Evolutionary conservation across 1,139 yeast genomes (phyloP).

Genomic region (Chernovozyma sophiae-reginae): DNA sequence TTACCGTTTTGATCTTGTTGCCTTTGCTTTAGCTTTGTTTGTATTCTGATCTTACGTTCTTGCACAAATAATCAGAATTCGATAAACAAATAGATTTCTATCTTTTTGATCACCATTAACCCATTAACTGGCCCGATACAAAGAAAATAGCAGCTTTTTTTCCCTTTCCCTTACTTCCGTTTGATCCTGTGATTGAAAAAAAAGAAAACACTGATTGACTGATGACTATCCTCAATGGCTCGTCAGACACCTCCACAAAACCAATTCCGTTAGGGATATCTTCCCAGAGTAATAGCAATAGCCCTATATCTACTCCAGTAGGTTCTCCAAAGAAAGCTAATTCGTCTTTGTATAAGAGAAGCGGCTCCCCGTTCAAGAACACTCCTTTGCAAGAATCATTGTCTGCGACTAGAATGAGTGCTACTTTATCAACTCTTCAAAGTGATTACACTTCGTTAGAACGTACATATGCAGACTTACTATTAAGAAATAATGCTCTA

Average conservation of each 20-base stretch:
- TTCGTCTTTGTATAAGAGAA: neutral
- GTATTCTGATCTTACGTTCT: too few species aligned
- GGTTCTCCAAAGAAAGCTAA: slow-evolving; percentile 5
- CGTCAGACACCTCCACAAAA: neutral
- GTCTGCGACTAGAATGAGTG: slow-evolving; percentile 1
- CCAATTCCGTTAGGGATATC: slow-evolving; percentile 7
- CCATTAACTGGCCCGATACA: too few species aligned
- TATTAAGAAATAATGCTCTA: slow-evolving; percentile 19
- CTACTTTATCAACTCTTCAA: slow-evolving; percentile 5
- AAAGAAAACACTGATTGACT: neutral
- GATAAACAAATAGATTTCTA: too few species aligned
- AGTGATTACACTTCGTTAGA: slow-evolving; percentile 15
- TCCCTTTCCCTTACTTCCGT: too few species aligned
- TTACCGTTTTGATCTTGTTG: too few species aligned
- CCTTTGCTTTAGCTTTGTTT: too few species aligned
- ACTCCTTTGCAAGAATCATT: neutral
- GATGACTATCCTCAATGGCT: slow-evolving; percentile 1
- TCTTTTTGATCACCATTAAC: too few species aligned
- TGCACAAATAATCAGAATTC: too few species aligned
- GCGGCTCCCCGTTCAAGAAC: neutral
- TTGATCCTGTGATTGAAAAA: too few species aligned
- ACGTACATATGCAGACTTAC: slow-evolving; percentile 25
- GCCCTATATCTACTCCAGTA: slow-evolving; percentile 2
- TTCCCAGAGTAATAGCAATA: slow-evolving; percentile 4
- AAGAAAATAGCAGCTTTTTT: too few species aligned